Percentiles rank a stretch among this genome's conserved stretches.
Evolutionary conservation across 2,329 filamentous ascomycete species (phyloP).

Genomic region (Fusarium paranaense): DNA sequence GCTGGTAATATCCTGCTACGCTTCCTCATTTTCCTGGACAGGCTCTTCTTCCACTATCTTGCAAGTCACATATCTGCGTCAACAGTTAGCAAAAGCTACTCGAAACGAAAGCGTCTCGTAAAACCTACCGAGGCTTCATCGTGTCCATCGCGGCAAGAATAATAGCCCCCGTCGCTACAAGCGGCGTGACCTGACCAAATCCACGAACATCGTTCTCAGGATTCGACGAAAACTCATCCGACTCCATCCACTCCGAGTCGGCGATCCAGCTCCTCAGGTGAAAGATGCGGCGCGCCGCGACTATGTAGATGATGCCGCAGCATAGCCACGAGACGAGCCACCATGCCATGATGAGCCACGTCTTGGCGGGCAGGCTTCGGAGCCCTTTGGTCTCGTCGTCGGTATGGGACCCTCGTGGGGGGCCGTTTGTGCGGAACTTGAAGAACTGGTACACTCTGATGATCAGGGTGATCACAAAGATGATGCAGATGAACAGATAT

Average conservation of each 20-base stretch:
- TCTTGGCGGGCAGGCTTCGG: neutral
- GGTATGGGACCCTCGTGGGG: neutral
- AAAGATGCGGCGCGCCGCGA: neutral
- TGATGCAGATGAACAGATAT: neutral
- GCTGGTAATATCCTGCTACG: neutral
- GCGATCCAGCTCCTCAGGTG: neutral
- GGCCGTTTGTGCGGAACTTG: neutral
- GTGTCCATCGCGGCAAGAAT: conserved; percentile 1
- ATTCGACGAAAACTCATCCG: neutral
- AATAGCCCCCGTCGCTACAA: conserved; percentile 1
- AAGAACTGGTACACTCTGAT: neutral
- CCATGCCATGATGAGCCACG: neutral
- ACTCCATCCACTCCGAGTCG: neutral
- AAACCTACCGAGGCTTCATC: neutral
- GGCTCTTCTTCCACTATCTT: neutral
- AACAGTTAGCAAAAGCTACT: neutral
- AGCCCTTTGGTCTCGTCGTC: neutral
- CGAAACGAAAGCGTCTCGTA: neutral
- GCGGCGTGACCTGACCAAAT: neutral
- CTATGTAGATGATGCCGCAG: neutral
- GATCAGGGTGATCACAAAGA: neutral
- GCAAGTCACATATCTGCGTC: neutral
- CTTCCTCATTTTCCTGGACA: neutral
- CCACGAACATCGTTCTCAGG: neutral
- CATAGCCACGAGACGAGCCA: neutral